Percentiles rank a stretch among this genome's conserved stretches.
Conservation (phyloP, 1,284 basidiomycete genomes). For the Trichosporon asahii region DNA sequence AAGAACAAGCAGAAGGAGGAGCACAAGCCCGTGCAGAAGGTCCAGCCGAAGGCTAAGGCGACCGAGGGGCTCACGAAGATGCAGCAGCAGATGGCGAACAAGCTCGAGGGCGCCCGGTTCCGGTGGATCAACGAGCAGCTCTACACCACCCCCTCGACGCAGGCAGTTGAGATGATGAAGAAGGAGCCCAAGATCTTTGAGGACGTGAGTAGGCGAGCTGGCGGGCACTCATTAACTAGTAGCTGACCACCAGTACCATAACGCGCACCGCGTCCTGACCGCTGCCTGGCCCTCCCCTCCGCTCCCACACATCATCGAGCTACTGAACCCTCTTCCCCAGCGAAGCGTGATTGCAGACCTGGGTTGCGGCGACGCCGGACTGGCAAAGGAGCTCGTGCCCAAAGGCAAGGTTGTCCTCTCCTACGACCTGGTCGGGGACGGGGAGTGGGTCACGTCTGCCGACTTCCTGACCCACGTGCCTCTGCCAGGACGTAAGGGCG, state of each 20-base stretch:
- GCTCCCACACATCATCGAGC: constrained; percentile 69
- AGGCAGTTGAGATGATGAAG: constrained; percentile 75
- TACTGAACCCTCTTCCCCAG: constrained; percentile 58
- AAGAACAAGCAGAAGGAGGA: constrained; percentile 17
- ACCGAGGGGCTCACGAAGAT: constrained; percentile 61
- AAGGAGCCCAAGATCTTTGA: constrained; percentile 69
- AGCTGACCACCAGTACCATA: constrained; percentile 68
- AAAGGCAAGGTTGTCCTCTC: constrained; percentile 69
- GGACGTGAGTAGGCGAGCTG: constrained; percentile 59
- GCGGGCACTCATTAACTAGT: no score
- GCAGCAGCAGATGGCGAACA: constrained; percentile 71
- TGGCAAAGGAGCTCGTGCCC: constrained; percentile 70
- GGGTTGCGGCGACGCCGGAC: constrained; percentile 89
- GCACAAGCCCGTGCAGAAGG: constrained; percentile 27
- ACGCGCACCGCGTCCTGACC: constrained; percentile 82
- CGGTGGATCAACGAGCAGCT: constrained; percentile 85
- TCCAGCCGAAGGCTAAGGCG: constrained; percentile 13
- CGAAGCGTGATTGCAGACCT: constrained; percentile 82
- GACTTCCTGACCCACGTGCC: constrained; percentile 73
- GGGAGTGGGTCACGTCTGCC: constrained; percentile 66
- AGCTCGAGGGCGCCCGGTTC: constrained; percentile 77
- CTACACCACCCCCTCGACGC: constrained; percentile 73
- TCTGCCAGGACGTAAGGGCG: constrained; percentile 70
- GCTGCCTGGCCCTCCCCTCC: constrained; percentile 88
- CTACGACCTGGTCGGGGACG: constrained; percentile 74